phyloP scores from a whole-genome alignment of 2,329 filamentous ascomycete species.

The Fusarium hostae region DNA sequence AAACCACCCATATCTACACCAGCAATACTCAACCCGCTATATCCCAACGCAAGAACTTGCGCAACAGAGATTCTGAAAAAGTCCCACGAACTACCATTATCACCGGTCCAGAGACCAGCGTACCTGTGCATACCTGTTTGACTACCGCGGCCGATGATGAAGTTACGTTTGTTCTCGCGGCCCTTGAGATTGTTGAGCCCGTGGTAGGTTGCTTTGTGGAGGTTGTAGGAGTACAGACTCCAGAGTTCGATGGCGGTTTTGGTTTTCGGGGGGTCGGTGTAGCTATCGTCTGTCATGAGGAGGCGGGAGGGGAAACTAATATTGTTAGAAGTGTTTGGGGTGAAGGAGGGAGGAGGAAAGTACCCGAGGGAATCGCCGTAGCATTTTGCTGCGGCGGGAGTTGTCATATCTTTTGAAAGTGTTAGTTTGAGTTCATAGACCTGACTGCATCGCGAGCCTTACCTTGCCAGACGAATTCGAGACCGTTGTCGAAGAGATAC shows the following conservation, averaged over 20 bases:
- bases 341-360: accelerated
- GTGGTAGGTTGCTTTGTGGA: conserved; percentile 3
- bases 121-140: conserved; percentile 2
- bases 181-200: background rate
- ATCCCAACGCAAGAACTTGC: background rate
- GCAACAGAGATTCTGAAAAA: conserved; percentile 4
- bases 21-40: background rate
- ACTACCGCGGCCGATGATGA: background rate
- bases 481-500: background rate
- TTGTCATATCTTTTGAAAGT: background rate
- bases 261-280: background rate
- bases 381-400: background rate
- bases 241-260: conserved; percentile 8
- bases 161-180: conserved; percentile 8
- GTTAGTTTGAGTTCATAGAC: background rate
- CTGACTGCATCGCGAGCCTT: accelerated
- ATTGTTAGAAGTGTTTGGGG: background rate
- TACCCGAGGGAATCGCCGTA: background rate
- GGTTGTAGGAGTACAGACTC: conserved; percentile 1
- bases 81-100: conserved; percentile 7
- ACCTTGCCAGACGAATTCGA: conserved; percentile 8
- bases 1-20: conserved; percentile 1
- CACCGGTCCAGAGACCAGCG: background rate
- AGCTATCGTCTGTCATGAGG: background rate
- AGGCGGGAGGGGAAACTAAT: background rate